Evolutionary conservation across 163 green algal species (phyloP).

Genomic region (Volvox carteri): DNA sequence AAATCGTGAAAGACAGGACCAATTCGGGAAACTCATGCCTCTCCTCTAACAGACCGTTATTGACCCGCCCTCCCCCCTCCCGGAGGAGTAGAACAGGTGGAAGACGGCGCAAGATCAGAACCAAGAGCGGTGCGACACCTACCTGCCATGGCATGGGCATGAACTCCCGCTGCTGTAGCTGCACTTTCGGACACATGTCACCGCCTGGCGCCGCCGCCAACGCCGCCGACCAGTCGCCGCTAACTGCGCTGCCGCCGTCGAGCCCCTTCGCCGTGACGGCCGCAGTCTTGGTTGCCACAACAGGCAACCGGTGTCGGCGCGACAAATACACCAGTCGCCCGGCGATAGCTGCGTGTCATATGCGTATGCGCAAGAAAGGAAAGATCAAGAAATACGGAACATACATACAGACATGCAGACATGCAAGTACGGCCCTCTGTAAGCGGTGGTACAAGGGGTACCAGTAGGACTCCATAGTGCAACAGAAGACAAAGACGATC

Average conservation of each 20-base stretch:
- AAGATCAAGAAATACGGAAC: too few species aligned
- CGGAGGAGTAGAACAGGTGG: too few species aligned
- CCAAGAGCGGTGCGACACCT: too few species aligned
- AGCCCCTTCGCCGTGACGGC: conserved; percentile 31
- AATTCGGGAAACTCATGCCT: too few species aligned
- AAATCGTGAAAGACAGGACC: too few species aligned
- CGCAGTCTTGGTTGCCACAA: conserved; percentile 40
- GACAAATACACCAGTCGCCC: conserved; percentile 8
- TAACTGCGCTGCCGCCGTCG: background rate
- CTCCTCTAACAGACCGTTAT: too few species aligned
- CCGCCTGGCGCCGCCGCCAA: background rate
- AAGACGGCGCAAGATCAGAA: too few species aligned
- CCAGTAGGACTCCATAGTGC: too few species aligned
- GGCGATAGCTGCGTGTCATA: conserved; percentile 28
- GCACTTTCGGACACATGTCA: background rate
- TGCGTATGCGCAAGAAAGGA: background rate
- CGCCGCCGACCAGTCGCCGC: background rate
- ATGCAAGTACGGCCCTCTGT: too few species aligned
- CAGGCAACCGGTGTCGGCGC: conserved; percentile 12
- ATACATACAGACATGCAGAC: background rate
- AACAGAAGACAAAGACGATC: too few species aligned
- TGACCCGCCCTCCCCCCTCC: too few species aligned
- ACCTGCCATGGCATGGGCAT: conserved; percentile 56
- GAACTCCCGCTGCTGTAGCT: conserved; percentile 50
- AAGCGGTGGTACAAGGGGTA: too few species aligned